phyloP scores from a whole-genome alignment of 352 stramenopile species.

The Blastocystis sp. region DNA sequence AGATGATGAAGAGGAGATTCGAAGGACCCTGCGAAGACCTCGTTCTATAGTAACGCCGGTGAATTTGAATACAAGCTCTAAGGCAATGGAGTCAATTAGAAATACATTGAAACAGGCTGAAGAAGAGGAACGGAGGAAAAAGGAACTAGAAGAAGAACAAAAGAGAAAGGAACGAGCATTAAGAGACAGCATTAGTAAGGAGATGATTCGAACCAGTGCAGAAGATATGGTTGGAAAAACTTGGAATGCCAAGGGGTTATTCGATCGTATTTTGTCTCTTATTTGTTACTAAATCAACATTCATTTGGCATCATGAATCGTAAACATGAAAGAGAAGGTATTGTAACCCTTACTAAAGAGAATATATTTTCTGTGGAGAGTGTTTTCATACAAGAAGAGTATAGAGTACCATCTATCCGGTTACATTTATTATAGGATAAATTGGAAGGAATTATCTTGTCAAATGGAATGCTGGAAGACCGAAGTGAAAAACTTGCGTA shows the following conservation, averaged over 20 bases:
- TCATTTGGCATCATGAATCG: background rate
- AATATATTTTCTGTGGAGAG: slow-evolving; percentile 30
- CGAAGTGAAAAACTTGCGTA: slow-evolving; percentile 85
- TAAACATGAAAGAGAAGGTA: slow-evolving; percentile 34
- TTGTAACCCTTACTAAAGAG: background rate
- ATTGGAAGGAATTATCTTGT: slow-evolving; percentile 48
- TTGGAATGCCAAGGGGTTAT: slow-evolving; percentile 35
- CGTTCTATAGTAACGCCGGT: background rate
- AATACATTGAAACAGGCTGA: slow-evolving; percentile 11
- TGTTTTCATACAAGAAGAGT: slow-evolving; percentile 26
- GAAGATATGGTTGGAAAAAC: slow-evolving; percentile 42
- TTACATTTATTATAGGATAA: background rate
- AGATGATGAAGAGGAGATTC: background rate
- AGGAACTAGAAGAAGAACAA: slow-evolving; percentile 18
- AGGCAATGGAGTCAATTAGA: background rate
- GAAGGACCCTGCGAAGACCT: background rate
- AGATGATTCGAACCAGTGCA: slow-evolving; percentile 25
- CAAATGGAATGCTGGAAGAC: slow-evolving; percentile 81
- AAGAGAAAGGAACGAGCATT: slow-evolving; percentile 20
- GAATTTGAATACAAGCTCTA: background rate
- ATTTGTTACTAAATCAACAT: background rate
- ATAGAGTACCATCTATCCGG: background rate
- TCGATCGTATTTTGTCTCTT: slow-evolving; percentile 53
- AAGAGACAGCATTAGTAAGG: slow-evolving; percentile 26
- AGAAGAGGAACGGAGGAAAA: slow-evolving; percentile 5